Conservation (phyloP, 306 rosid genomes). For the Inga laurina region DNA sequence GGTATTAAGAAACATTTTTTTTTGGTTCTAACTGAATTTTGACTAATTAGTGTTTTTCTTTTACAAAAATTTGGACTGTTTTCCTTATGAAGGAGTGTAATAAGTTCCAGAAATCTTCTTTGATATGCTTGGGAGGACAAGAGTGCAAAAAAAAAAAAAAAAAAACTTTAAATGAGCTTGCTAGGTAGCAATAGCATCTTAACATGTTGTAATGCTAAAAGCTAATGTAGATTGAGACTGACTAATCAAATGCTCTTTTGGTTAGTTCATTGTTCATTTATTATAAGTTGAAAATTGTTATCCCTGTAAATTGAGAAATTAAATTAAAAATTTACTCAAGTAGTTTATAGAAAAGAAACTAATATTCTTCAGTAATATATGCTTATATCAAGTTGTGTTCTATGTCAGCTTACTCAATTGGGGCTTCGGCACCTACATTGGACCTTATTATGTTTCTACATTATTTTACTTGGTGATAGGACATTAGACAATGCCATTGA, state of each 20-base stretch:
- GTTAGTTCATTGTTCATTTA: not conserved
- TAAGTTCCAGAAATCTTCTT: constrained; percentile 5
- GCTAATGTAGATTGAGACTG: constrained; percentile 14
- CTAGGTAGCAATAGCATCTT: not conserved
- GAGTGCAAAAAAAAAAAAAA: not conserved
- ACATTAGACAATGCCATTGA: not conserved
- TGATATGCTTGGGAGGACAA: not conserved
- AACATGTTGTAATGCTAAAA: not conserved
- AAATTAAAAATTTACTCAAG: not conserved
- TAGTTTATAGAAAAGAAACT: not conserved
- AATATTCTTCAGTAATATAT: not conserved
- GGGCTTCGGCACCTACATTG: constrained; percentile 8
- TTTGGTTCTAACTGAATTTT: not conserved
- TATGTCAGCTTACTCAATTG: not conserved
- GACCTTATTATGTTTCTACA: not conserved
- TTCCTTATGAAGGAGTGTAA: not conserved
- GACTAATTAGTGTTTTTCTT: not conserved
- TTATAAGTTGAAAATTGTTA: not conserved
- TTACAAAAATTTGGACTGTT: not conserved
- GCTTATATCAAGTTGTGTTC: not conserved
- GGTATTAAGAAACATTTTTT: not conserved
- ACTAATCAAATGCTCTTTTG: not conserved
- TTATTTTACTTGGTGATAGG: not conserved
- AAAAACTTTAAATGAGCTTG: not conserved
- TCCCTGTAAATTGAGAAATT: not conserved